Evolutionary conservation across 1,284 basidiomycete genomes (phyloP).

Genomic region (Takashimella tepidaria): DNA sequence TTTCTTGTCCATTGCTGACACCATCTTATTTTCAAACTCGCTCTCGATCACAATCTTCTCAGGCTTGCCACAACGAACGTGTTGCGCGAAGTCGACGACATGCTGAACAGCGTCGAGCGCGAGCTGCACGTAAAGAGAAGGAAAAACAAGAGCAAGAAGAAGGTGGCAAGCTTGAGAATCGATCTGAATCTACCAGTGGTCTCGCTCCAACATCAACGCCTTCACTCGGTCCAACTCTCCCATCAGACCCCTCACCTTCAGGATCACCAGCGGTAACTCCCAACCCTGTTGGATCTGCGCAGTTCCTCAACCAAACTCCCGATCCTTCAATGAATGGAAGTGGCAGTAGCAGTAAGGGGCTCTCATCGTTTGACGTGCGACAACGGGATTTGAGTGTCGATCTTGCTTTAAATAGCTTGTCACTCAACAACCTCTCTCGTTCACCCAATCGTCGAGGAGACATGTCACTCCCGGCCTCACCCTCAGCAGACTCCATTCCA

Average conservation of each 20-base stretch:
- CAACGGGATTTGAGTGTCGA: not conserved
- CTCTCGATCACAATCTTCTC: conserved; percentile 10
- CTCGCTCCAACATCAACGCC: not conserved
- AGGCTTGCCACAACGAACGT: conserved; percentile 87
- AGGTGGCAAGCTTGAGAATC: no score
- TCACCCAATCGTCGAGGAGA: not conserved
- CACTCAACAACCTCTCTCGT: not conserved
- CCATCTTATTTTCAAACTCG: no score
- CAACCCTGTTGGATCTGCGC: not conserved
- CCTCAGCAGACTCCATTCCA: not conserved
- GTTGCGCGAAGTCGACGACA: conserved; percentile 87
- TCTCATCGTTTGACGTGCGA: not conserved
- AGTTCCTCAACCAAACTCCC: not conserved
- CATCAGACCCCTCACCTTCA: not conserved
- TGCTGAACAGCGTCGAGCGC: conserved; percentile 63
- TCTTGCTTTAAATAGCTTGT: not conserved
- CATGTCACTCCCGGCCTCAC: not conserved
- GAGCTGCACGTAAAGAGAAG: conserved; percentile 41
- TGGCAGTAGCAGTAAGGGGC: no score
- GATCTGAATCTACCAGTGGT: not conserved
- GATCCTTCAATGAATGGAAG: no score
- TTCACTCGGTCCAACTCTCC: not conserved
- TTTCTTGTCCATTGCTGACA: no score
- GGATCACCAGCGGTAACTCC: not conserved
- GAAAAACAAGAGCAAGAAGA: conserved; percentile 33